Conservation (phyloP, 345 rosid genomes). For the Gossypium raimondii region DNA sequence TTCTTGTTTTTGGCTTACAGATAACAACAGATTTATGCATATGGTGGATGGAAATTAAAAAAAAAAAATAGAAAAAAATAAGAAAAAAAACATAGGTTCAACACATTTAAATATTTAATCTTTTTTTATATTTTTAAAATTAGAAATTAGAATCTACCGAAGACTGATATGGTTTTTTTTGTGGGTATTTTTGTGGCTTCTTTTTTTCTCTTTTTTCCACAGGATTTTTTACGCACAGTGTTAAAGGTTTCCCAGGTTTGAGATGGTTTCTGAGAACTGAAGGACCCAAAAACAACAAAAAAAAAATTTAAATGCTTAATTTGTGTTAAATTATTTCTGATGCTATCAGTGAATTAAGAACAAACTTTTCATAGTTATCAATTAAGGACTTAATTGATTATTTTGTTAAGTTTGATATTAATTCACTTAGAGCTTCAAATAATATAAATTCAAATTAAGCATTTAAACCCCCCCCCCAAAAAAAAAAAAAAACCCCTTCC, state of each 20-base stretch:
- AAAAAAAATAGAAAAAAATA: too few relatives aligned
- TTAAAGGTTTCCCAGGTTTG: slow-evolving; percentile 31
- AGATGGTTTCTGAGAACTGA: slow-evolving; percentile 32
- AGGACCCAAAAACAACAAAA: slow-evolving; percentile 7
- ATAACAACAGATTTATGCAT: background rate
- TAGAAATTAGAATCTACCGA: slow-evolving; percentile 25
- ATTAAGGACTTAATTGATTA: too few relatives aligned
- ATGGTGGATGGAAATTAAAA: background rate
- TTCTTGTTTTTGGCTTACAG: slow-evolving; percentile 18
- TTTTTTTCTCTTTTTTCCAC: slow-evolving; percentile 34
- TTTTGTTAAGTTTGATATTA: too few relatives aligned
- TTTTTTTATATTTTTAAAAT: background rate
- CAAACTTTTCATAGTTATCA: too few relatives aligned
- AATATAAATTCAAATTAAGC: too few relatives aligned
- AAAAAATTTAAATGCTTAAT: too few relatives aligned
- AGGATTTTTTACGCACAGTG: slow-evolving; percentile 39
- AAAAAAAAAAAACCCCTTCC: slow-evolving; percentile 23
- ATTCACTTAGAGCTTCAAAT: too few relatives aligned
- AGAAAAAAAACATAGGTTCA: background rate
- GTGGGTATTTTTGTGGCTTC: slow-evolving; percentile 28
- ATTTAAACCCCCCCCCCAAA: background rate
- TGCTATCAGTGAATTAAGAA: too few relatives aligned
- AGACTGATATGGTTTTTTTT: slow-evolving; percentile 49
- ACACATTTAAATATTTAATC: background rate
- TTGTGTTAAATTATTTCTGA: too few relatives aligned